These are phyloP conservation scores for Durio zibethinus DNA, from an alignment of 345 rosid species.

Conservation along the genomic window DNA sequence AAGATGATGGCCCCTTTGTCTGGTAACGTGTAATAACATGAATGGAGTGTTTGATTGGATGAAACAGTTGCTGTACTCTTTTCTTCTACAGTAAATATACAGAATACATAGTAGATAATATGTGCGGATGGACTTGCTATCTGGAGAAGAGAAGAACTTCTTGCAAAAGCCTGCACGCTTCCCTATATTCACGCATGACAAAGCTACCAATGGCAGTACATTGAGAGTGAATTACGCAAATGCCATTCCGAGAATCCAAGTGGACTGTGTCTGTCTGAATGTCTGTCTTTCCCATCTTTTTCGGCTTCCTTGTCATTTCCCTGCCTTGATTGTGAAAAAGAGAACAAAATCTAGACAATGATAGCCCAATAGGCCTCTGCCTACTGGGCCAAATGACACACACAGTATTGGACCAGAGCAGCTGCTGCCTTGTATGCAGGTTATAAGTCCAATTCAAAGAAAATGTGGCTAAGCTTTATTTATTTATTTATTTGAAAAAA, in stretches of 20 bases:
- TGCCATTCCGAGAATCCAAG: neutral
- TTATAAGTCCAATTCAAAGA: too few species aligned
- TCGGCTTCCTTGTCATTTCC: neutral
- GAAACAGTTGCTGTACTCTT: neutral
- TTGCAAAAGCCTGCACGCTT: neutral
- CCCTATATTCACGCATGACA: constrained; percentile 10
- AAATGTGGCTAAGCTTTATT: too few species aligned
- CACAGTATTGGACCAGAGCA: neutral
- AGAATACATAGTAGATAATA: too few species aligned
- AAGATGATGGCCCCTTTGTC: neutral
- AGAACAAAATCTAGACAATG: neutral
- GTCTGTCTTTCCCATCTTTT: neutral
- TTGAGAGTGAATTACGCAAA: neutral
- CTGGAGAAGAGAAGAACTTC: too few species aligned
- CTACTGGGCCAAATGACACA: neutral
- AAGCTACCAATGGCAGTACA: neutral
- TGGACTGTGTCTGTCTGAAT: neutral
- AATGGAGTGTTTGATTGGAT: neutral
- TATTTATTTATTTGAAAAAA: too few species aligned
- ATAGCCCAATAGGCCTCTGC: neutral
- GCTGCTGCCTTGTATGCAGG: too few species aligned
- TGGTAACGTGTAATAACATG: neutral
- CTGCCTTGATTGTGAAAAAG: neutral
- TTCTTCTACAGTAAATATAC: neutral
- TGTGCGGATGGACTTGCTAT: too few species aligned